These are phyloP conservation scores for Fusarium aywerte DNA, from an alignment of 2,329 filamentous ascomycete genomes.

Conservation along the genomic window DNA sequence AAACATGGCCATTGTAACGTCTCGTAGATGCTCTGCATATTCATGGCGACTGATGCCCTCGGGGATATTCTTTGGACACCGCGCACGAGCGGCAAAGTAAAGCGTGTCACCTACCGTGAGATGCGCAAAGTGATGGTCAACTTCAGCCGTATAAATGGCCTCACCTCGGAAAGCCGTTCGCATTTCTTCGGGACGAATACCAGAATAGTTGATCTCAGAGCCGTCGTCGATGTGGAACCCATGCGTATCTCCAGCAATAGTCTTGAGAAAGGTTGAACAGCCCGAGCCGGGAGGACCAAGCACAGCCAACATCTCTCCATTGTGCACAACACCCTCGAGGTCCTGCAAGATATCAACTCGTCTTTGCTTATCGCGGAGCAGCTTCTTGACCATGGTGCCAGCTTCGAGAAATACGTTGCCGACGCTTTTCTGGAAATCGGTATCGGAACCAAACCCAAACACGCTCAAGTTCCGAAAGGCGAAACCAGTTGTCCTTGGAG, in stretches of 20 bases:
- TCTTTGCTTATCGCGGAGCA: conserved; percentile 57
- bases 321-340: conserved; percentile 72
- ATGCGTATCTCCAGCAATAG: conserved; percentile 80
- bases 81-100: conserved; percentile 76
- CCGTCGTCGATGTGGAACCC: conserved; percentile 75
- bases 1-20: conserved; percentile 77
- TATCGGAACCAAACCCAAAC: conserved; percentile 46
- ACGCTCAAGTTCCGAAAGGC: conserved; percentile 45
- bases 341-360: conserved; percentile 72
- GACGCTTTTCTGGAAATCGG: conserved; percentile 47
- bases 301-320: conserved; percentile 78
- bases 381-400: conserved; percentile 24
- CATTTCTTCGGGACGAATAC: conserved; percentile 76
- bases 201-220: conserved; percentile 79
- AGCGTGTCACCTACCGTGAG: conserved; percentile 80
- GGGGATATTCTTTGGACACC: conserved; percentile 69
- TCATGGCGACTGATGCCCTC: conserved; percentile 61
- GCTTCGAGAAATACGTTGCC: conserved; percentile 44
- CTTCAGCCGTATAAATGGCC: conserved; percentile 84
- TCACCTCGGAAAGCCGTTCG: conserved; percentile 79
- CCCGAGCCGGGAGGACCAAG: conserved; percentile 74
- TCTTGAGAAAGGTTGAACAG: conserved; percentile 84
- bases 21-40: conserved; percentile 69
- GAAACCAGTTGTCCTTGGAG: conserved; percentile 45
- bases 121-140: conserved; percentile 81